phyloP scores from a whole-genome alignment of 305 asterid species.

The Fraxinus xanthoxyloides region DNA sequence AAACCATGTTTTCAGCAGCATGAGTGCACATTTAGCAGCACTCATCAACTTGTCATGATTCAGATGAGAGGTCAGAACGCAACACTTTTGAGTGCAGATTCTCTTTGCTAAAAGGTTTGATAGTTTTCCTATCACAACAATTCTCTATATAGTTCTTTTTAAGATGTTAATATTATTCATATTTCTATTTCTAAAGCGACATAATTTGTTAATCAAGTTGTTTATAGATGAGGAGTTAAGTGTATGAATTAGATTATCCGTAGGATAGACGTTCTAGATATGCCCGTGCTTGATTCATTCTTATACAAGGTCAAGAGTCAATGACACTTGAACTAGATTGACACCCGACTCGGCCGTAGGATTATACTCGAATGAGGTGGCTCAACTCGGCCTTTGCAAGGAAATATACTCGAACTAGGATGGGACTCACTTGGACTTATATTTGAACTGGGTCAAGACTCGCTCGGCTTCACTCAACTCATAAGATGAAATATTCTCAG shows the following conservation, averaged over 20 bases:
- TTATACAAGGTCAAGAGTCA: too few relatives aligned
- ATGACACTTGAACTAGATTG: neutral
- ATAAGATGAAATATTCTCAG: neutral
- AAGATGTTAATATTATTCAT: conserved; percentile 6
- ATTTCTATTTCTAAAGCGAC: neutral
- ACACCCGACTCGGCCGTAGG: neutral
- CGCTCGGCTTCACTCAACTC: neutral
- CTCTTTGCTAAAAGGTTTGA: conserved; percentile 61
- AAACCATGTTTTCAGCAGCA: neutral
- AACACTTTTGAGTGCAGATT: conserved; percentile 39
- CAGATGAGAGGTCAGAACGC: conserved; percentile 52
- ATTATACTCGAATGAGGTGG: neutral
- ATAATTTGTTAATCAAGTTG: neutral
- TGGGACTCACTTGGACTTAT: neutral
- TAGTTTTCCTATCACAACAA: neutral
- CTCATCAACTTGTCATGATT: conserved; percentile 33
- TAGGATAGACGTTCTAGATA: neutral
- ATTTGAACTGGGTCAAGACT: too few relatives aligned
- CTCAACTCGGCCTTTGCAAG: neutral
- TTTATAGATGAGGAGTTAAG: neutral
- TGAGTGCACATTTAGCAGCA: too few relatives aligned
- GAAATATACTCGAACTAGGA: neutral
- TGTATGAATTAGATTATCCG: conserved; percentile 12
- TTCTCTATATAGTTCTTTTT: conserved; percentile 4
- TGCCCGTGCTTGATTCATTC: neutral